A percentile compares a stretch with the other conserved stretches of the same genome.
These are phyloP conservation scores for Lactifluus hygrophoroides DNA, from an alignment of 768 basidiomycete genomes.

Conservation along the genomic window DNA sequence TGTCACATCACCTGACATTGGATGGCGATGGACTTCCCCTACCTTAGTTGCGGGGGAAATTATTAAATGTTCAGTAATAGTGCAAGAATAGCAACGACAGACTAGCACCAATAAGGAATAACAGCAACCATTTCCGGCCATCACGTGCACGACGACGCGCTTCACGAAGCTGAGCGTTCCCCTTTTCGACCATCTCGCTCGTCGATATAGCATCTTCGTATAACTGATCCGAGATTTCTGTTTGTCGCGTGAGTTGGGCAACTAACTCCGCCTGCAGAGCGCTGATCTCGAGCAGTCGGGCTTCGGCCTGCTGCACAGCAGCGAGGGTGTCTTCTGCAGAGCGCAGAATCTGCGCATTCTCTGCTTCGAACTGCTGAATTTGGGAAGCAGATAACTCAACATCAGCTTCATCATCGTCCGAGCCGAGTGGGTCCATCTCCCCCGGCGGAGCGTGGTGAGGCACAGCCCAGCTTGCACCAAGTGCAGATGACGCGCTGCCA, in stretches of 20 bases:
- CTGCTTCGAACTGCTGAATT: conserved; percentile 86
- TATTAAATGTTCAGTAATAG: conserved; percentile 57
- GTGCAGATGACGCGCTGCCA: conserved; percentile 38
- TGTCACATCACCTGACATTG: too few relatives aligned
- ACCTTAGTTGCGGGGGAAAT: background rate
- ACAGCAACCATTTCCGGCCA: conserved; percentile 77
- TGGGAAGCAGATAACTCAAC: conserved; percentile 78
- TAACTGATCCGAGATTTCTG: conserved; percentile 85
- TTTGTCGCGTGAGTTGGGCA: conserved; percentile 78
- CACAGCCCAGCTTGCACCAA: conserved; percentile 38
- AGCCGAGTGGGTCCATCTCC: conserved; percentile 38
- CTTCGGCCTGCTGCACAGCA: conserved; percentile 87
- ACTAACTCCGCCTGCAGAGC: conserved; percentile 89
- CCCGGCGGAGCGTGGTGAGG: conserved; percentile 28
- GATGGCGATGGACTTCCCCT: too few relatives aligned
- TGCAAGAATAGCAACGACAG: conserved; percentile 89
- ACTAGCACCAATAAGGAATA: conserved; percentile 90
- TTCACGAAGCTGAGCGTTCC: conserved; percentile 84
- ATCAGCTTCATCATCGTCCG: conserved; percentile 62
- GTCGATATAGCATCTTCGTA: conserved; percentile 92
- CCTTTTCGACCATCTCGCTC: conserved; percentile 77
- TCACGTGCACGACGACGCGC: conserved; percentile 83
- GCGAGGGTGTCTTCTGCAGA: conserved; percentile 80
- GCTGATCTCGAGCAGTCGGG: conserved; percentile 86
- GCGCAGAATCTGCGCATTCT: conserved; percentile 81